phyloP scores from a whole-genome alignment of 768 basidiomycete genomes.

The Coprinellus micaceus region DNA sequence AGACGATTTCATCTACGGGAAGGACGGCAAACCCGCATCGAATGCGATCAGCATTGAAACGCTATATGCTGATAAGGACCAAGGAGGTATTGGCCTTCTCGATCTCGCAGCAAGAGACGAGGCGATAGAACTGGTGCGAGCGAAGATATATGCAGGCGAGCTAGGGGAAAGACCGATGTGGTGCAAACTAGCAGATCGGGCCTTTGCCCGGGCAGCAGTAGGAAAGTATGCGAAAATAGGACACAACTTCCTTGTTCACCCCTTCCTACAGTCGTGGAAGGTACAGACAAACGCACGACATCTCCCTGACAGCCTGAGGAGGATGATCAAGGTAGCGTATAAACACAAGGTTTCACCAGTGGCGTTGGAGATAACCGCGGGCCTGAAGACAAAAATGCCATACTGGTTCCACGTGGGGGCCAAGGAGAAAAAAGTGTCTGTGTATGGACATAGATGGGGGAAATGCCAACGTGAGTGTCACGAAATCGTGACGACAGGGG shows the following conservation, averaged over 20 bases:
- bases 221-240: not conserved
- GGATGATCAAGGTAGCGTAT: not conserved
- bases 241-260: not conserved
- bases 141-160: conserved; percentile 17
- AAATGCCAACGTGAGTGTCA: not conserved
- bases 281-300: not conserved
- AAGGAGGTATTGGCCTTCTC: conserved; percentile 15
- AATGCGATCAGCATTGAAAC: not conserved
- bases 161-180: conserved; percentile 13
- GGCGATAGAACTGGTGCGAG: conserved; percentile 19
- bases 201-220: not conserved
- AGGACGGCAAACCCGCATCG: not conserved
- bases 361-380: not conserved
- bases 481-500: not conserved
- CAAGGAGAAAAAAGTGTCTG: not conserved
- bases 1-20: conserved; percentile 13
- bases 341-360: not conserved
- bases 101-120: conserved; percentile 20
- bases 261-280: not conserved
- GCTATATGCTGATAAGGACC: not conserved
- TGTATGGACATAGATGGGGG: not conserved
- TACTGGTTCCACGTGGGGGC: not conserved
- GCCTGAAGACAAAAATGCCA: not conserved
- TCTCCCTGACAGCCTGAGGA: not conserved
- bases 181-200: conserved; percentile 5